Conservation (phyloP, 2,329 filamentous ascomycete species). For the Ilyonectria robusta region DNA sequence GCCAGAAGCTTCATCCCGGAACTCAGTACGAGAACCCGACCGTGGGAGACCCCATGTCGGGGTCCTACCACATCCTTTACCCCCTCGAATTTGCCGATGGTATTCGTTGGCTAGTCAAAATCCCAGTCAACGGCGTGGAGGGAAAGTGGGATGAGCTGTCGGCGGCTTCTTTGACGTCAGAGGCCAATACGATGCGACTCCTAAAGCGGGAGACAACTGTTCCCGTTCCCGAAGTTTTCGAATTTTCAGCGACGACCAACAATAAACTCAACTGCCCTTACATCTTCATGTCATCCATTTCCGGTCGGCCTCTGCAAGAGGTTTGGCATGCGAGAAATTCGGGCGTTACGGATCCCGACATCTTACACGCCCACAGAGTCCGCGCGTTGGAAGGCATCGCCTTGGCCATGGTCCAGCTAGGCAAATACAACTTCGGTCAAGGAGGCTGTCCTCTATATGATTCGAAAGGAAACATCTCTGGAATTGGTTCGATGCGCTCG, state of each 20-base stretch:
- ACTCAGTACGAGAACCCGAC: neutral
- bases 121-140: slow-evolving; percentile 6
- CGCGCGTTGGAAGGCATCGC: slow-evolving; percentile 11
- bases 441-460: neutral
- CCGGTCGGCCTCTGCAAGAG: slow-evolving; percentile 7
- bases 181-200: slow-evolving; percentile 22
- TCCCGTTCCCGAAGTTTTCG: slow-evolving; percentile 19
- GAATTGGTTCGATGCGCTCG: neutral
- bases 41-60: neutral
- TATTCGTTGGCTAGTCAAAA: slow-evolving; percentile 6
- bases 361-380: neutral
- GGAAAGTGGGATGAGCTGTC: slow-evolving; percentile 13
- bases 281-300: slow-evolving; percentile 11
- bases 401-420: slow-evolving; percentile 18
- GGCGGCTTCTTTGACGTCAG: neutral
- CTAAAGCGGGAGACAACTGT: slow-evolving; percentile 20
- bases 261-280: slow-evolving; percentile 13
- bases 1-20: neutral
- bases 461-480: neutral
- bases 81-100: slow-evolving; percentile 1
- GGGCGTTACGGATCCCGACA: neutral
- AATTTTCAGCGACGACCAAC: slow-evolving; percentile 4
- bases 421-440: neutral
- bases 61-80: slow-evolving; percentile 5
- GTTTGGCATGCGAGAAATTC: slow-evolving; percentile 11